Percentiles rank a stretch among this genome's conserved stretches.
Evolutionary conservation across 2,329 filamentous ascomycete species (phyloP).

Genomic region (Chaetomium strumarium): DNA sequence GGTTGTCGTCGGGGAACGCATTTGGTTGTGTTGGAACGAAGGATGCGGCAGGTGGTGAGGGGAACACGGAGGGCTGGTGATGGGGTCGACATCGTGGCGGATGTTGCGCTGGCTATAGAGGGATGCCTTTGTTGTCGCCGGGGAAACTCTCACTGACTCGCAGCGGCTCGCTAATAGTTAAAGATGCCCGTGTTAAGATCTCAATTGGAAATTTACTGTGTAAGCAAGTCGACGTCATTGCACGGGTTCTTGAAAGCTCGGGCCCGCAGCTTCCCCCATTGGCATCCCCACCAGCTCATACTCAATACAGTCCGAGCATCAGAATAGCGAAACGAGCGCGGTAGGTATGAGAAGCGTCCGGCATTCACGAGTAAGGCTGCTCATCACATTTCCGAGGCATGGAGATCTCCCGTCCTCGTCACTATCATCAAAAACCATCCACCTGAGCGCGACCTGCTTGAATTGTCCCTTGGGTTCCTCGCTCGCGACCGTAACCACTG

Average conservation of each 20-base stretch:
- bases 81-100: slow-evolving; percentile 7
- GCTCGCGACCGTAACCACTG: slow-evolving; percentile 7
- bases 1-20: neutral
- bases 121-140: too few species aligned
- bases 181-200: neutral
- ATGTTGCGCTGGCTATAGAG: neutral
- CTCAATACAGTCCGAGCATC: neutral
- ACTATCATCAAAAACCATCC: neutral
- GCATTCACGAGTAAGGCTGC: neutral
- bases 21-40: neutral
- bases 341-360: too few species aligned
- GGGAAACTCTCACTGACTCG: too few species aligned
- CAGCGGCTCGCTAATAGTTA: too few species aligned
- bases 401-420: neutral
- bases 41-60: neutral
- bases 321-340: neutral
- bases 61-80: slow-evolving; percentile 6
- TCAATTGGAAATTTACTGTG: slow-evolving; percentile 15
- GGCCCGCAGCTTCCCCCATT: neutral
- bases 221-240: slow-evolving; percentile 21
- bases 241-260: slow-evolving; percentile 8
- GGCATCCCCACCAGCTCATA: too few species aligned
- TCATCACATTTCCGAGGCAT: neutral
- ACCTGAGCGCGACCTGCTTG: slow-evolving; percentile 12
- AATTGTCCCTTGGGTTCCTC: neutral